phyloP scores from a whole-genome alignment of 1,139 yeast genomes.

The Pichia sp. region DNA sequence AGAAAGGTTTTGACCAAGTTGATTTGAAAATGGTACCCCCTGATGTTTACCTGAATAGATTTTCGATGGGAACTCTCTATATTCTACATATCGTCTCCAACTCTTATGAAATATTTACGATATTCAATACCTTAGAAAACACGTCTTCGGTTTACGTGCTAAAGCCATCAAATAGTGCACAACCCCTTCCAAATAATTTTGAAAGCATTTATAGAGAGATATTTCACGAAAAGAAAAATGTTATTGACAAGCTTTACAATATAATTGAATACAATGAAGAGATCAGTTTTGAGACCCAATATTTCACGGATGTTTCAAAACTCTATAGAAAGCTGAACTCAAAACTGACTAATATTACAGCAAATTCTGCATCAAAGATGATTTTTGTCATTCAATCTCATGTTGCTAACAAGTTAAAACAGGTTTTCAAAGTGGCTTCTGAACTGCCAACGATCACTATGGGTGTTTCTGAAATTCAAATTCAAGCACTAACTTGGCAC shows the following conservation, averaged over 20 bases:
- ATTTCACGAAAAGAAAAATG: constrained; percentile 40
- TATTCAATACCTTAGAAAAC: constrained; percentile 62
- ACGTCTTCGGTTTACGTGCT: constrained; percentile 49
- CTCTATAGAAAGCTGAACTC: constrained; percentile 50
- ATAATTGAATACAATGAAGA: constrained; percentile 46
- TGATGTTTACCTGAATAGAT: constrained; percentile 45
- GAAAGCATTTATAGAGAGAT: constrained; percentile 49
- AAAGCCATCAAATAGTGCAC: constrained; percentile 66
- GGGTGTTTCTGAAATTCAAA: constrained; percentile 45
- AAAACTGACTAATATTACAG: constrained; percentile 49
- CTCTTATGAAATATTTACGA: constrained; percentile 65
- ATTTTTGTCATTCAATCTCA: constrained; percentile 73
- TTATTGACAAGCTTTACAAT: constrained; percentile 35
- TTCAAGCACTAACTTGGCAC: constrained; percentile 90
- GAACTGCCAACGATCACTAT: constrained; percentile 64
- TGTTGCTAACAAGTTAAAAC: constrained; percentile 38
- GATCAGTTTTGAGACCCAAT: constrained; percentile 44
- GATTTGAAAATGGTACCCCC: constrained; percentile 43
- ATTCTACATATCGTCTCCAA: constrained; percentile 67
- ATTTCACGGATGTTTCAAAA: constrained; percentile 45
- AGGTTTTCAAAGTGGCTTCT: constrained; percentile 36
- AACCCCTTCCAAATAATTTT: constrained; percentile 51
- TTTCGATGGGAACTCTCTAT: constrained; percentile 56
- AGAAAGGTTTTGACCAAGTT: constrained; percentile 68
- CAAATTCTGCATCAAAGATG: constrained; percentile 62